A percentile compares a stretch with the other conserved stretches of the same genome.
phyloP scores from a whole-genome alignment of 208 protist genomes.

The Crithidia expoeki region DNA sequence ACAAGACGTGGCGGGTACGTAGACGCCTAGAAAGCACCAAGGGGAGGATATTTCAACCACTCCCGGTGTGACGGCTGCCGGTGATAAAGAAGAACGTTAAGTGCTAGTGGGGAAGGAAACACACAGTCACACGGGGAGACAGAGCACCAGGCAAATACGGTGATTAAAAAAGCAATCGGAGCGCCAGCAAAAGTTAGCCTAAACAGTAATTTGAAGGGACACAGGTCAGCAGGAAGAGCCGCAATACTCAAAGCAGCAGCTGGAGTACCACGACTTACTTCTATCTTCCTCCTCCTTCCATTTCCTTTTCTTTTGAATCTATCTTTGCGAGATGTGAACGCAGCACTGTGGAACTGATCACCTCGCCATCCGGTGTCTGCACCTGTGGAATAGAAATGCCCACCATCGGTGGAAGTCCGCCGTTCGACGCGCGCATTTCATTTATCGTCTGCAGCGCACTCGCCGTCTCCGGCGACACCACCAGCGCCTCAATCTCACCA shows the following conservation, averaged over 20 bases:
- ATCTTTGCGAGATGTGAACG: slow-evolving; percentile 32
- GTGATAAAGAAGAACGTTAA: not conserved
- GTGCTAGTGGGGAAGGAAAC: not conserved
- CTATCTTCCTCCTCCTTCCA: not conserved
- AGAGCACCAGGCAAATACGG: slow-evolving; percentile 2
- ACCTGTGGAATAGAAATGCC: slow-evolving; percentile 74
- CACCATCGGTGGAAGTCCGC: slow-evolving; percentile 50
- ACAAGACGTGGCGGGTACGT: too few species aligned
- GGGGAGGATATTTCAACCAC: too few species aligned
- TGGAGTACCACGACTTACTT: too few species aligned
- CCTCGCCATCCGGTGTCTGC: slow-evolving; percentile 29
- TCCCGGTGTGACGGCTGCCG: too few species aligned
- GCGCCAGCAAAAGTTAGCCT: slow-evolving; percentile 1
- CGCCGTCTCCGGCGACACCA: slow-evolving; percentile 83
- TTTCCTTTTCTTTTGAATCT: not conserved
- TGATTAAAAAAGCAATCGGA: slow-evolving; percentile 10
- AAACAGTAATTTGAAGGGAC: too few species aligned
- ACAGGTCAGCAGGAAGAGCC: too few species aligned
- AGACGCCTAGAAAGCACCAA: too few species aligned
- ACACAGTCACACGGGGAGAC: not conserved
- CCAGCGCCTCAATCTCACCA: slow-evolving; percentile 65
- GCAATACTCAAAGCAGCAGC: too few species aligned
- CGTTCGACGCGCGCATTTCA: slow-evolving; percentile 51
- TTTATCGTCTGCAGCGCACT: slow-evolving; percentile 65
- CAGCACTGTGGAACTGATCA: slow-evolving; percentile 77